phyloP scores from a whole-genome alignment of 768 basidiomycete genomes.

The Leccinum sublutescens region DNA sequence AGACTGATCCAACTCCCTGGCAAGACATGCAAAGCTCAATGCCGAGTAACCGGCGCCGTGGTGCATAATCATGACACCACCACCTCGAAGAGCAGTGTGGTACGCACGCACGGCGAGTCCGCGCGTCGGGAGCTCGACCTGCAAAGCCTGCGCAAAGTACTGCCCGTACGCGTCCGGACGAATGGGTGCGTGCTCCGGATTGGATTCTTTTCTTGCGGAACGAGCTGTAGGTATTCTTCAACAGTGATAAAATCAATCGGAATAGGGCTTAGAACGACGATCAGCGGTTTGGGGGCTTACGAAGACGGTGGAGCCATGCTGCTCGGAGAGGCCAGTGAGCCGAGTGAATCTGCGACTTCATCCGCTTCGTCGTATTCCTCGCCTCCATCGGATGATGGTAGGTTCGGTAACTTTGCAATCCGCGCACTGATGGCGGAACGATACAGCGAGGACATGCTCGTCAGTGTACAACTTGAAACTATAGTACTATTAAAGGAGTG shows the following conservation, averaged over 20 bases:
- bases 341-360: slow-evolving; percentile 58
- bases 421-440: slow-evolving; percentile 77
- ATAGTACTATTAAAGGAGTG: background rate
- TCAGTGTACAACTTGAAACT: background rate
- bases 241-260: slow-evolving; percentile 15
- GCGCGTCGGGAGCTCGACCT: slow-evolving; percentile 63
- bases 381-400: slow-evolving; percentile 45
- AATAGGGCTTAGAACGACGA: slow-evolving; percentile 3
- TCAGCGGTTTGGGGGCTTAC: slow-evolving; percentile 39
- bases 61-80: slow-evolving; percentile 84
- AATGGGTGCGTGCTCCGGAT: slow-evolving; percentile 70
- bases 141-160: slow-evolving; percentile 78
- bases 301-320: slow-evolving; percentile 62
- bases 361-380: slow-evolving; percentile 41
- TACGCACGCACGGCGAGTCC: slow-evolving; percentile 76
- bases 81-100: slow-evolving; percentile 64
- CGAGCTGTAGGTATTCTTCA: slow-evolving; percentile 27
- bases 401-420: slow-evolving; percentile 66
- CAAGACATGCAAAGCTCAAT: slow-evolving; percentile 85
- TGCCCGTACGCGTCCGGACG: slow-evolving; percentile 53
- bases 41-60: slow-evolving; percentile 95
- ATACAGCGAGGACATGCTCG: slow-evolving; percentile 64
- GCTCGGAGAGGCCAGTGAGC: slow-evolving; percentile 47
- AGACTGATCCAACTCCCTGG: slow-evolving; percentile 66
- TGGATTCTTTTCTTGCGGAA: slow-evolving; percentile 39